Conservation (phyloP, 306 rosid species). For the Castanea mollissima region DNA sequence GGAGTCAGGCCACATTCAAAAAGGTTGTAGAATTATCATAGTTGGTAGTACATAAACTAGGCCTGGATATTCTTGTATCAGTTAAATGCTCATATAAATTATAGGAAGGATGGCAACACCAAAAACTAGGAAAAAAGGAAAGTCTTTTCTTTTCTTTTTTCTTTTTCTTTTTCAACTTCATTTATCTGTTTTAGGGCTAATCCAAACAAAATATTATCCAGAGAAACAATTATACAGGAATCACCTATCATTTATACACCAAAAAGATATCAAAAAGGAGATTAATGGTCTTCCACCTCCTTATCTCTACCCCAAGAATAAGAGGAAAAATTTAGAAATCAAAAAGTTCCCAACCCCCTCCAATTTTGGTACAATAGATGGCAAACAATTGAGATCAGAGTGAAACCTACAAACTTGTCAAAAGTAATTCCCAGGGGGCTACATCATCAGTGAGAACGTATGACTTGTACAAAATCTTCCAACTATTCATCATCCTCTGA, state of each 20-base stretch:
- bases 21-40: no score
- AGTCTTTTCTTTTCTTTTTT: not conserved
- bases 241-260: conserved; percentile 61
- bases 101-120: not conserved
- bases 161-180: conserved; percentile 19
- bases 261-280: conserved; percentile 32
- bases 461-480: conserved; percentile 35
- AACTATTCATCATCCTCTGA: conserved; percentile 82
- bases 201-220: conserved; percentile 27
- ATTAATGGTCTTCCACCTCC: conserved; percentile 30
- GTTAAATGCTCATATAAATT: no score
- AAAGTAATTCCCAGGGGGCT: conserved; percentile 39
- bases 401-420: conserved; percentile 39
- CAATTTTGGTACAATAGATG: conserved; percentile 27
- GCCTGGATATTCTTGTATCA: no score
- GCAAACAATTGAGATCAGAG: conserved; percentile 30
- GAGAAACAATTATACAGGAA: conserved; percentile 51
- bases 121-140: not conserved
- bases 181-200: conserved; percentile 26
- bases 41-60: no score
- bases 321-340: conserved; percentile 36
- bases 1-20: no score
- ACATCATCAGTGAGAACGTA: conserved; percentile 30
- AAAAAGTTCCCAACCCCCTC: conserved; percentile 32
- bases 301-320: conserved; percentile 29